Conservation (phyloP, 805 yeast species). For the Candida stauntonica region DNA sequence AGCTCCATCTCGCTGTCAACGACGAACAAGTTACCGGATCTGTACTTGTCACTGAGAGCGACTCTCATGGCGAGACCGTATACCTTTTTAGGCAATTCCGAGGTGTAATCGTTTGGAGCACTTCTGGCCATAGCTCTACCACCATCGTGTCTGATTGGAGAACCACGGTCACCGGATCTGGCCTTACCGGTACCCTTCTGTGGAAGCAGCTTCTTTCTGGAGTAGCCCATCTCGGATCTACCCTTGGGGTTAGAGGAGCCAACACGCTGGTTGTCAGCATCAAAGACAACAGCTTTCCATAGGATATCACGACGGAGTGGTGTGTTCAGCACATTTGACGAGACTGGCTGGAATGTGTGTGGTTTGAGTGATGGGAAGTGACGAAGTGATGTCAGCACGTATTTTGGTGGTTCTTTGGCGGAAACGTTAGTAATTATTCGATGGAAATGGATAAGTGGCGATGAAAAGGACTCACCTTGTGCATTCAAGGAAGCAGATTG, state of each 20-base stretch:
- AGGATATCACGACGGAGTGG: constrained; percentile 87
- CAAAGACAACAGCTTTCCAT: constrained; percentile 93
- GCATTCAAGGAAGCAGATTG: constrained; percentile 12
- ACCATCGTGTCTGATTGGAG: constrained; percentile 88
- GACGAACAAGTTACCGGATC: constrained; percentile 65
- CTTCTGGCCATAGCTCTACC: constrained; percentile 84
- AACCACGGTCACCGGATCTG: constrained; percentile 92
- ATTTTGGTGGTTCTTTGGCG: constrained; percentile 62
- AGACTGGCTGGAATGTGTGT: constrained; percentile 67
- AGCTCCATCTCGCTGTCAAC: constrained; percentile 47
- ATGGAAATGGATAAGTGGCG: no score
- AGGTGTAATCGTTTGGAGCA: constrained; percentile 86
- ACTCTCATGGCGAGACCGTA: constrained; percentile 74
- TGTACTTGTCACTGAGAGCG: constrained; percentile 79
- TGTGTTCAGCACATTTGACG: constrained; percentile 59
- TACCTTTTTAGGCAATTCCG: constrained; percentile 67
- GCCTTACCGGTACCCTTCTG: constrained; percentile 97
- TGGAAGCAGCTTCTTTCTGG: constrained; percentile 74
- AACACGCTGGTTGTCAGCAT: constrained; percentile 83
- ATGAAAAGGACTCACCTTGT: constrained; percentile 16
- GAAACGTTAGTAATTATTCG: neutral
- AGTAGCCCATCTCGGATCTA: constrained; percentile 80
- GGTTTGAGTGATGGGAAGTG: constrained; percentile 93
- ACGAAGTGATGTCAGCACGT: constrained; percentile 72
- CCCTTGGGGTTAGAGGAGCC: constrained; percentile 87